Evolutionary conservation across 2,329 filamentous ascomycete species (phyloP).

Genomic region (Furcasterigmium sp.): DNA sequence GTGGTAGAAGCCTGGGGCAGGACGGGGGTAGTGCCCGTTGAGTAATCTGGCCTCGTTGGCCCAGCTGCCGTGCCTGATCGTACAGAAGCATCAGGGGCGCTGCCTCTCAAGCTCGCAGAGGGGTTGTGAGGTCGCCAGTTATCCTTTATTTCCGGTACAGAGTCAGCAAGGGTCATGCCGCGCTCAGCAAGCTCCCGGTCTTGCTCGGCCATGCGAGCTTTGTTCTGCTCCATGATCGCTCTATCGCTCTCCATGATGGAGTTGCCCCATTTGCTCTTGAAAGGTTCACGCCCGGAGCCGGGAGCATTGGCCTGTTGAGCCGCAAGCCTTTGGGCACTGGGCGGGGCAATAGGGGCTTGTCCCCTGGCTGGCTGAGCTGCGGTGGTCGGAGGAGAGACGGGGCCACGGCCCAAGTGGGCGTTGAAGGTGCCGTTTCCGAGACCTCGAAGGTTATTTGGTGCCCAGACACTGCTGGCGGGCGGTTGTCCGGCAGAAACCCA

Average conservation of each 20-base stretch:
- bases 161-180: constrained; percentile 36
- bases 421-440: constrained; percentile 77
- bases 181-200: constrained; percentile 39
- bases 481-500: constrained; percentile 42
- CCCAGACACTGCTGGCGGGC: constrained; percentile 63
- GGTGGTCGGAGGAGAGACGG: constrained; percentile 19
- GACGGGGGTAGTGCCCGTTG: constrained; percentile 12
- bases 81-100: neutral
- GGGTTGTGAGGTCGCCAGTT: constrained; percentile 39
- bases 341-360: constrained; percentile 41
- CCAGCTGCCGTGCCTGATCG: neutral
- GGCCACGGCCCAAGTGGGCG: constrained; percentile 48
- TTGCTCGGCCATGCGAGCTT: constrained; percentile 32
- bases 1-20: constrained; percentile 22
- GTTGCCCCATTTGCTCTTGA: constrained; percentile 33
- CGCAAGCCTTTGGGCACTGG: constrained; percentile 14
- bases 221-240: constrained; percentile 30
- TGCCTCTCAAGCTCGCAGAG: neutral
- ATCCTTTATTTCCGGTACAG: constrained; percentile 45
- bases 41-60: neutral
- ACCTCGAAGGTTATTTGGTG: constrained; percentile 64
- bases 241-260: constrained; percentile 42
- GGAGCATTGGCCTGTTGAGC: neutral
- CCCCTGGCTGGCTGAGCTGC: constrained; percentile 25
- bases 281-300: neutral